These are phyloP conservation scores for Clarkia xantiana DNA, from an alignment of 345 rosid species.

Conservation along the genomic window DNA sequence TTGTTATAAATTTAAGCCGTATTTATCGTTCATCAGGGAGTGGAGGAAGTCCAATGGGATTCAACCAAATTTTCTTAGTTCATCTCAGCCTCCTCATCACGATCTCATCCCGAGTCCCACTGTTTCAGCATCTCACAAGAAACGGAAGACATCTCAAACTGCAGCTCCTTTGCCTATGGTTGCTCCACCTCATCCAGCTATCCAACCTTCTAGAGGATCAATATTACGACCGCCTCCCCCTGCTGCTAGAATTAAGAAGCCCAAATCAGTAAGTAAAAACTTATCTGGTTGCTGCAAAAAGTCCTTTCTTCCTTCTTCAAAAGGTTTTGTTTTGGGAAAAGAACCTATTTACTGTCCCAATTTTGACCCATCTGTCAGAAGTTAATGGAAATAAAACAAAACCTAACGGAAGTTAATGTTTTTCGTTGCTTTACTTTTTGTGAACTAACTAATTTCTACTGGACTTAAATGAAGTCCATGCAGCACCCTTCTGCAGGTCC, in stretches of 20 bases:
- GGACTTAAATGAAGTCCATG: conserved; percentile 30
- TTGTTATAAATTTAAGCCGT: background rate
- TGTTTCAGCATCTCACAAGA: conserved; percentile 80
- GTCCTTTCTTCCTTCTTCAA: no score
- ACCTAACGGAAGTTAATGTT: no score
- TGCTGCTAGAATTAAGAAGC: conserved; percentile 61
- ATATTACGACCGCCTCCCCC: conserved; percentile 59
- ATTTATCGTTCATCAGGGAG: conserved; percentile 34
- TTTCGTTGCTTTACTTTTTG: conserved; percentile 6
- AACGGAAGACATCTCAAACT: conserved; percentile 68
- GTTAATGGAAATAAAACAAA: no score
- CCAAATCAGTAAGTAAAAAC: conserved; percentile 58
- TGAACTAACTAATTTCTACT: conserved; percentile 2
- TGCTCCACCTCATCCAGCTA: conserved; percentile 54
- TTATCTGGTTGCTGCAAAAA: background rate
- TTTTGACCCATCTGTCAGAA: no score
- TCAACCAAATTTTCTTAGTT: conserved; percentile 50
- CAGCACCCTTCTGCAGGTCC: conserved; percentile 57
- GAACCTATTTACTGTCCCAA: no score
- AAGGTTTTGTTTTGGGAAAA: no score
- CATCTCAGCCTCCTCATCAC: conserved; percentile 36
- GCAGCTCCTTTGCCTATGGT: conserved; percentile 74
- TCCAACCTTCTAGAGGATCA: conserved; percentile 74
- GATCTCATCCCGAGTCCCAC: conserved; percentile 67
- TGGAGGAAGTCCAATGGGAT: conserved; percentile 72